Base-by-base conservation (phyloP, 2,329 filamentous ascomycete species). In the Coniochaeta hoffmannii region DNA sequence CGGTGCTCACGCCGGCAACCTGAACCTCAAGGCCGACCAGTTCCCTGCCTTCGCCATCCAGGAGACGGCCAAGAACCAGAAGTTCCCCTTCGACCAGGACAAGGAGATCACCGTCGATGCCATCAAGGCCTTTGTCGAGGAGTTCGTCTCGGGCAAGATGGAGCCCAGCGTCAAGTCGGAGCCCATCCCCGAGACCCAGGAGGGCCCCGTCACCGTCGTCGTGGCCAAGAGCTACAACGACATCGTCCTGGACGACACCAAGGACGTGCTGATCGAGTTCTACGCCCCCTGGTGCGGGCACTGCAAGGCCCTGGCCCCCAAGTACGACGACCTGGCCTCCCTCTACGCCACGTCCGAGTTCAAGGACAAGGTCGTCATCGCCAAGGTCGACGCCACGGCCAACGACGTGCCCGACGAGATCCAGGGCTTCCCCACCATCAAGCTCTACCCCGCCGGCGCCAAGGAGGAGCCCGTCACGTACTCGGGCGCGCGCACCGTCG, bases 221-320 rank as follows among this genome's bases (percentile, higher is more conserved):
- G 94, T 99, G 57, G 94, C 93, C 71, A 89, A 96, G 78, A 93
- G 83, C 77, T 99, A 97, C 82, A 81, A 96, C 61, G 82, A 95
- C 8, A 77, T 97, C 63, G 92, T 99, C 67, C 82, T 97, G 55
- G 88, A 99, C 70, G 88, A 96, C 73, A 81, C 87, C 70, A 97
- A 97, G 87, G 94, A 99, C 73, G 94, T 99, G 57, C 83, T 99
- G 63, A 76, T 99, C 61, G 94, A 99, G 80, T 97, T 96, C 80
- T 99, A 99, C 78, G 94, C 94, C 58, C 94, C 94, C 61, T 99
- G 94, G 94, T 99, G 94, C 73, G 94, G 94, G 65, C 94, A 99
- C 85, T 99, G 94, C 90, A 97, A 97, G 85, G 92, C 85, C 73
- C 87, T 99, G 60, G 93, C 94, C 56, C 94, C 94, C 67, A 87